A percentile compares a stretch with the other conserved stretches of the same genome.
These are phyloP conservation scores for Paramecium octaurelia DNA, from an alignment of 73 alveolate species.

Conservation along the genomic window DNA sequence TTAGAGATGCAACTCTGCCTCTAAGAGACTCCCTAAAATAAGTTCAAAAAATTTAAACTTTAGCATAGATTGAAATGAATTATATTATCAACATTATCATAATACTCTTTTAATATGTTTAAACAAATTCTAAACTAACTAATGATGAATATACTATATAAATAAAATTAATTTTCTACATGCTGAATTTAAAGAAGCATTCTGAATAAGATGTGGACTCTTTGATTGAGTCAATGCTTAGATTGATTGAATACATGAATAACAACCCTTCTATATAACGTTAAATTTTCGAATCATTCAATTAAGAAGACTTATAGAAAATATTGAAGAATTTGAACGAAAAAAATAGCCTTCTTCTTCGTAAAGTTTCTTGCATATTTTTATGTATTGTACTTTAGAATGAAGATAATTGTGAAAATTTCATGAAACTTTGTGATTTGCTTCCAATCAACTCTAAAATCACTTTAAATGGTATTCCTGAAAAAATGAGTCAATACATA, in stretches of 20 bases:
- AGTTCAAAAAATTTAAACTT: neutral
- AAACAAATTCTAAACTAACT: neutral
- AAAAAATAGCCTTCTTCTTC: neutral
- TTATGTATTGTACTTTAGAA: neutral
- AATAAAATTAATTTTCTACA: neutral
- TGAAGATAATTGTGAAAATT: constrained; percentile 9
- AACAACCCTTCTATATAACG: neutral
- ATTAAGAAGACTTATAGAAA: constrained; percentile 2
- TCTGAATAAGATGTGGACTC: constrained; percentile 40
- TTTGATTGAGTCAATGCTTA: constrained; percentile 24
- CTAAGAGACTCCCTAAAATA: neutral
- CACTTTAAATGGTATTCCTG: constrained; percentile 3
- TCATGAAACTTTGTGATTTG: neutral
- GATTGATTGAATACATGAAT: constrained; percentile 45
- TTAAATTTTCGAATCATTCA: constrained; percentile 33
- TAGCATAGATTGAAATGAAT: neutral
- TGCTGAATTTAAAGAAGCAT: constrained; percentile 16
- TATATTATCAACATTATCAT: neutral
- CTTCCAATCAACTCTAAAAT: constrained; percentile 31
- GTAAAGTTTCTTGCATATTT: constrained; percentile 38
- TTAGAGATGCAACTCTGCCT: neutral
- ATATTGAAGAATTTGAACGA: constrained; percentile 37
- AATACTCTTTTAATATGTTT: neutral
- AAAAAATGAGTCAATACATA: constrained; percentile 26
- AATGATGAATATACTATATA: neutral